Conservation (phyloP, 495 filamentous ascomycete genomes). For the Aspergillus cavernicola region DNA sequence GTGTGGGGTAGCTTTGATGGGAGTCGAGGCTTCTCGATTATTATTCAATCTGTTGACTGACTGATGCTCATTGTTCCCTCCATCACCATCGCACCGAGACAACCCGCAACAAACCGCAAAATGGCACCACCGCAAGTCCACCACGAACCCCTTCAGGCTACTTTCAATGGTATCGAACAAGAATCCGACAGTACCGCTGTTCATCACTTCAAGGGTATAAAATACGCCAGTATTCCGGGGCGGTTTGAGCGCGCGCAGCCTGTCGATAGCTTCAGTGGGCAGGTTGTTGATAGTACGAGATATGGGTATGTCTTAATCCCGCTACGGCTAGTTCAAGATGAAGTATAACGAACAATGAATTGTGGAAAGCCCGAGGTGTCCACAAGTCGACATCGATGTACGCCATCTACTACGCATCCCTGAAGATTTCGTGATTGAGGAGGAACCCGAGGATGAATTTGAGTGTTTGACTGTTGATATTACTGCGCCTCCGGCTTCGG, state of each 20-base stretch:
- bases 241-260: slow-evolving; percentile 32
- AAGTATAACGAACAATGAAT: too few relatives aligned
- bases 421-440: slow-evolving; percentile 28
- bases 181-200: slow-evolving; percentile 15
- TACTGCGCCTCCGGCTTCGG: slow-evolving; percentile 26
- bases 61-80: too few relatives aligned
- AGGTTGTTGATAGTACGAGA: slow-evolving; percentile 29
- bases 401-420: slow-evolving; percentile 38
- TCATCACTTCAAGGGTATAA: slow-evolving; percentile 36
- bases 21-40: not conserved
- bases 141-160: slow-evolving; percentile 27
- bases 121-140: slow-evolving; percentile 27
- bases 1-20: not conserved
- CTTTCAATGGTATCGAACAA: slow-evolving; percentile 28
- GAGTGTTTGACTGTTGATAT: slow-evolving; percentile 45
- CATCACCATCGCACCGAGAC: too few relatives aligned
- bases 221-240: slow-evolving; percentile 34
- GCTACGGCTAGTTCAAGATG: slow-evolving; percentile 1
- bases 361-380: slow-evolving; percentile 35
- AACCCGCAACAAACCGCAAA: too few relatives aligned
- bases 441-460: slow-evolving; percentile 40
- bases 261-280: slow-evolving; percentile 25
- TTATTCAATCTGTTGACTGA: not conserved
- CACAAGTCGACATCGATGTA: slow-evolving; percentile 35
- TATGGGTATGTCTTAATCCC: slow-evolving; percentile 28